phyloP scores from a whole-genome alignment of 305 asterid genomes.

The Solanum hybrid region DNA sequence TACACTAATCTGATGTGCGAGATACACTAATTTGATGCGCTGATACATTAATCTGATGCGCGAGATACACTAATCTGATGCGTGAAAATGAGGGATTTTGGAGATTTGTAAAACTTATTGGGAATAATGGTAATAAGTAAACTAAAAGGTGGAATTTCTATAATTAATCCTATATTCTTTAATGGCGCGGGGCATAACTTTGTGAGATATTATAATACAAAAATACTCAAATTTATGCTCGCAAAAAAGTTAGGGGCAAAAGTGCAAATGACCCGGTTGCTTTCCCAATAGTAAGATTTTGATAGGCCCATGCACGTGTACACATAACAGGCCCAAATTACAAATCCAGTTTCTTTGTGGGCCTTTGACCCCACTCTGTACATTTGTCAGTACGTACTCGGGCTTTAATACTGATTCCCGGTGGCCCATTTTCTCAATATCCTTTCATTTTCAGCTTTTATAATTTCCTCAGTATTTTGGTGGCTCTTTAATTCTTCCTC shows the following conservation, averaged over 20 bases:
- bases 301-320: neutral
- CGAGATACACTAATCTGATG: too few species aligned
- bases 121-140: too few species aligned
- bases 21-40: too few species aligned
- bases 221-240: neutral
- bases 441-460: conserved; percentile 1
- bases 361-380: neutral
- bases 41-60: too few species aligned
- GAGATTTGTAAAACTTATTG: too few species aligned
- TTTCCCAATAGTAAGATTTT: neutral
- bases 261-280: neutral
- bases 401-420: neutral
- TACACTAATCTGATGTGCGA: too few species aligned
- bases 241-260: neutral
- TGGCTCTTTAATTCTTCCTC: neutral
- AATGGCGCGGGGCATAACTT: neutral
- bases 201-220: neutral
- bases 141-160: too few species aligned
- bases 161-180: neutral
- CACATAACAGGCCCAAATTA: neutral
- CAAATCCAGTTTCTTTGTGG: neutral
- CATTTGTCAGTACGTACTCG: neutral
- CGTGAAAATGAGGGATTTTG: too few species aligned
- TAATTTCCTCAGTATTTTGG: neutral
- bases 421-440: neutral